Percentiles rank a stretch among this genome's conserved stretches.
Evolutionary conservation across 768 basidiomycete genomes (phyloP).

Genomic region (Clitopilus hobsonii): DNA sequence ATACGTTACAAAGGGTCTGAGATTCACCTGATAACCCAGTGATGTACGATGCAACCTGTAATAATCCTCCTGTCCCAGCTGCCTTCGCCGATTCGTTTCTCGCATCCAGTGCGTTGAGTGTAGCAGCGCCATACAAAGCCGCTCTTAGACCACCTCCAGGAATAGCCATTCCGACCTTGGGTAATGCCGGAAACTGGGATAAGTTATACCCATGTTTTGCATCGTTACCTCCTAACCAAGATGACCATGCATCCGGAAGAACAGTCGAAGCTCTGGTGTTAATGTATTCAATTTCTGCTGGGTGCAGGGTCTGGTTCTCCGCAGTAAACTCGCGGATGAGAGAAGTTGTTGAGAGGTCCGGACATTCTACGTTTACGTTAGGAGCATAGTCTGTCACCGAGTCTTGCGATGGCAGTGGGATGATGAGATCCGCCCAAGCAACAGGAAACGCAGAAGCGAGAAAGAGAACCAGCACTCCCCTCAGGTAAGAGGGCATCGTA

Average conservation of each 20-base stretch:
- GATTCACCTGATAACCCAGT: slow-evolving; percentile 57
- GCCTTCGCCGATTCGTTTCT: slow-evolving; percentile 53
- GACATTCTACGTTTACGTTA: slow-evolving; percentile 40
- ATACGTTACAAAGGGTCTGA: neutral
- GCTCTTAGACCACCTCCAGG: slow-evolving; percentile 71
- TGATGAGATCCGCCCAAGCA: slow-evolving; percentile 9
- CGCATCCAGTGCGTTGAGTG: slow-evolving; percentile 54
- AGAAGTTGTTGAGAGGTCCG: slow-evolving; percentile 38
- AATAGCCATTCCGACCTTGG: slow-evolving; percentile 58
- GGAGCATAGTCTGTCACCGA: slow-evolving; percentile 51
- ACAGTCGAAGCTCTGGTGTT: slow-evolving; percentile 31
- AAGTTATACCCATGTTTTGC: slow-evolving; percentile 49
- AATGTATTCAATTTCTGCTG: slow-evolving; percentile 46
- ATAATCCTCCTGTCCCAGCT: slow-evolving; percentile 60
- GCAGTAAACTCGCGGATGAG: slow-evolving; percentile 50
- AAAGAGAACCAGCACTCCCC: slow-evolving; percentile 3
- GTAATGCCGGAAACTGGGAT: slow-evolving; percentile 35
- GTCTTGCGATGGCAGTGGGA: slow-evolving; percentile 16
- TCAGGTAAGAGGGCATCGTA: too few species aligned
- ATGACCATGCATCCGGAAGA: slow-evolving; percentile 46
- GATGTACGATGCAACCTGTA: slow-evolving; percentile 70
- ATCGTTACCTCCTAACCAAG: slow-evolving; percentile 56
- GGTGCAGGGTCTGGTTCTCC: slow-evolving; percentile 44
- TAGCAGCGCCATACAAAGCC: slow-evolving; percentile 60
- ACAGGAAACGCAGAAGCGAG: slow-evolving; percentile 9